Percentiles rank a stretch among this genome's conserved stretches.
phyloP scores from a whole-genome alignment of 352 stramenopile genomes.

The Pythium guiyangense region DNA sequence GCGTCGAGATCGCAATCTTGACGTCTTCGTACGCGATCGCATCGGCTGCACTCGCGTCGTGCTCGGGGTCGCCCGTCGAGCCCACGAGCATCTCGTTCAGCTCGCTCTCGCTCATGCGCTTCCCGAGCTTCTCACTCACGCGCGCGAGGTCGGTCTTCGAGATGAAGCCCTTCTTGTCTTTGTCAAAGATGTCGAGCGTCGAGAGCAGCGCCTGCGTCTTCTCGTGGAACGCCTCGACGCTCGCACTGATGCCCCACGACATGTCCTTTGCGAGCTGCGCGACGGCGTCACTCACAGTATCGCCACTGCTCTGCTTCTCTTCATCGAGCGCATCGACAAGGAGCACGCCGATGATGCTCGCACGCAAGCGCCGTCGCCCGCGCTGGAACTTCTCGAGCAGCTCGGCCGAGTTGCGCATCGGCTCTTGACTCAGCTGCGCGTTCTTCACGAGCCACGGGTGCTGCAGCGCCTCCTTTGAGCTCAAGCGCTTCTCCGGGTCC shows the following conservation, averaged over 20 bases:
- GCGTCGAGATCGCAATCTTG: slow-evolving; percentile 77
- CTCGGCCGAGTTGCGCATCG: slow-evolving; percentile 66
- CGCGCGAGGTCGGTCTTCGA: slow-evolving; percentile 70
- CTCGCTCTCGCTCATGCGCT: slow-evolving; percentile 66
- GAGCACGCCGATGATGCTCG: slow-evolving; percentile 76
- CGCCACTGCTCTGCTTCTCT: slow-evolving; percentile 11
- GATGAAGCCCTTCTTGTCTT: slow-evolving; percentile 79
- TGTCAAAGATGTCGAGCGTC: slow-evolving; percentile 73
- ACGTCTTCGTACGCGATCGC: slow-evolving; percentile 75
- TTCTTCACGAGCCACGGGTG: slow-evolving; percentile 70
- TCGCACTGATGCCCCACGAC: slow-evolving; percentile 72
- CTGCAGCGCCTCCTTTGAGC: slow-evolving; percentile 51
- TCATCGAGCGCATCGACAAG: slow-evolving; percentile 54
- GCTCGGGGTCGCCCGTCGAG: slow-evolving; percentile 64
- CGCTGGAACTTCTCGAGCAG: slow-evolving; percentile 78
- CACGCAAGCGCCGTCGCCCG: slow-evolving; percentile 63
- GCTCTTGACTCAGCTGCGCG: slow-evolving; percentile 43
- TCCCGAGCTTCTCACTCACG: slow-evolving; percentile 68
- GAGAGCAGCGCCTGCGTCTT: slow-evolving; percentile 67
- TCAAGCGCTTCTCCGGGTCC: slow-evolving; percentile 62
- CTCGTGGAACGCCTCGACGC: slow-evolving; percentile 51
- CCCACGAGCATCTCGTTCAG: slow-evolving; percentile 83
- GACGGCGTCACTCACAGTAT: slow-evolving; percentile 17
- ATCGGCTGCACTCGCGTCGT: slow-evolving; percentile 41
- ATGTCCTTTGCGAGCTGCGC: slow-evolving; percentile 40